Evolutionary conservation across 2,329 filamentous ascomycete species (phyloP).

Genomic region (Fonsecaea monophora): DNA sequence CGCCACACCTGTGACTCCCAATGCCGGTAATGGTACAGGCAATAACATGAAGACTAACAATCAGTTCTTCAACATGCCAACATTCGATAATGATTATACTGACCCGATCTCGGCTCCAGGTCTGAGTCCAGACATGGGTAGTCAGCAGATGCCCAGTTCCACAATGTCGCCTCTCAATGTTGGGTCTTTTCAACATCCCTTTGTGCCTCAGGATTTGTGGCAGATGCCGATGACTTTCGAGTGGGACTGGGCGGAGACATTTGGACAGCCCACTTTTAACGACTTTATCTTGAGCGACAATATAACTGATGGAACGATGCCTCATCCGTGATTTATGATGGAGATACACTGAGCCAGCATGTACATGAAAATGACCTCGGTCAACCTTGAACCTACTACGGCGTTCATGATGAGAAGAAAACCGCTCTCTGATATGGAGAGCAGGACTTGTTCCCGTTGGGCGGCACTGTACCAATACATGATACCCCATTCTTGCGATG

Average conservation of each 20-base stretch:
- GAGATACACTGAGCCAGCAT: background rate
- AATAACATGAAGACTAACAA: constrained; percentile 30
- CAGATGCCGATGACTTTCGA: constrained; percentile 95
- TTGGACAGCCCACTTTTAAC: constrained; percentile 31
- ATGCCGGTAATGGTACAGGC: constrained; percentile 22
- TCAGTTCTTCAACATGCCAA: constrained; percentile 41
- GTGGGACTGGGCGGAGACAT: constrained; percentile 73
- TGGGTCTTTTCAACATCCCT: constrained; percentile 75
- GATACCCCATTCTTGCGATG: constrained; percentile 25
- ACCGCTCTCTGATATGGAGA: background rate
- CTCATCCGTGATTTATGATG: constrained; percentile 29
- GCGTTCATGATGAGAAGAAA: constrained; percentile 11
- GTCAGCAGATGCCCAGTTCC: constrained; percentile 42
- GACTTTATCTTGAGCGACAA: constrained; percentile 35
- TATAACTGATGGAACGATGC: constrained; percentile 34
- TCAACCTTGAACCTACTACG: constrained; percentile 7
- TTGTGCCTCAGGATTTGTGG: constrained; percentile 92
- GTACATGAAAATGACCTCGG: constrained; percentile 7
- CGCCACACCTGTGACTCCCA: constrained; percentile 8
- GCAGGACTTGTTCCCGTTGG: background rate
- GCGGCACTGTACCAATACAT: constrained; percentile 29
- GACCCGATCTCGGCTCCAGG: constrained; percentile 49
- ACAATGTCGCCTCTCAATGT: constrained; percentile 46
- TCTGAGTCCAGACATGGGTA: constrained; percentile 46
- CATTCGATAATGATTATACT: constrained; percentile 46